Conservation (phyloP, 2,329 filamentous ascomycete genomes). For the Pyrenophora seminiperda region DNA sequence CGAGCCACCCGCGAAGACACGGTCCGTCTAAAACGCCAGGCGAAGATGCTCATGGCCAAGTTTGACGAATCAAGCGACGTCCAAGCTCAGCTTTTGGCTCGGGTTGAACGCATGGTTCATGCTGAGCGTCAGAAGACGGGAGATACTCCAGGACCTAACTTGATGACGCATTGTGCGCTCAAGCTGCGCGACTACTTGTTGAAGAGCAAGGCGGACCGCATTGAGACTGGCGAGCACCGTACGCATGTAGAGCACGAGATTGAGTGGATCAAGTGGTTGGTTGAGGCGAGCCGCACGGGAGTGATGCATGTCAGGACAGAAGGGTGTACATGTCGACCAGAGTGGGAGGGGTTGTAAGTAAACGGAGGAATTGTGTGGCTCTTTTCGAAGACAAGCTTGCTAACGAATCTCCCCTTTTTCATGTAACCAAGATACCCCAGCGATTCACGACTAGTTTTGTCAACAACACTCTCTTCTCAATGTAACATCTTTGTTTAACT, state of each 20-base stretch:
- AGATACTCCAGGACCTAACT: not conserved
- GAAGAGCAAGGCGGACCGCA: conserved; percentile 18
- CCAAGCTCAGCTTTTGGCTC: conserved; percentile 17
- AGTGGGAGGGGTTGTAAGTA: conserved; percentile 33
- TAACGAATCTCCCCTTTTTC: too few species aligned
- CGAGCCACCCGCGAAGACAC: conserved; percentile 30
- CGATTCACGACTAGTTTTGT: too few species aligned
- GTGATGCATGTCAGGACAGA: conserved; percentile 38
- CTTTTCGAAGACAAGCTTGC: too few species aligned
- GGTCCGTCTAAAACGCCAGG: conserved; percentile 19
- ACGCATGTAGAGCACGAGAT: conserved; percentile 34
- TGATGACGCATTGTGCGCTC: conserved; percentile 15
- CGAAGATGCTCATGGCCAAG: conserved; percentile 20
- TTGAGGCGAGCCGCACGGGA: conserved; percentile 26
- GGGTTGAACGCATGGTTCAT: conserved; percentile 33
- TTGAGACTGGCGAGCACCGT: conserved; percentile 31
- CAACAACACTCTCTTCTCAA: too few species aligned
- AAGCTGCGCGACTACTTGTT: conserved; percentile 27
- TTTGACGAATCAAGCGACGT: conserved; percentile 28
- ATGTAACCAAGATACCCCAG: too few species aligned
- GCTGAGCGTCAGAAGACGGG: conserved; percentile 7
- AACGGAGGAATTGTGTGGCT: not conserved
- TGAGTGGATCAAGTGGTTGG: conserved; percentile 39
- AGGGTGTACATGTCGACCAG: conserved; percentile 33
- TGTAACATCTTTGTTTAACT: too few species aligned